Conservation (phyloP, 306 rosid species). For the Coriaria nepalensis region DNA sequence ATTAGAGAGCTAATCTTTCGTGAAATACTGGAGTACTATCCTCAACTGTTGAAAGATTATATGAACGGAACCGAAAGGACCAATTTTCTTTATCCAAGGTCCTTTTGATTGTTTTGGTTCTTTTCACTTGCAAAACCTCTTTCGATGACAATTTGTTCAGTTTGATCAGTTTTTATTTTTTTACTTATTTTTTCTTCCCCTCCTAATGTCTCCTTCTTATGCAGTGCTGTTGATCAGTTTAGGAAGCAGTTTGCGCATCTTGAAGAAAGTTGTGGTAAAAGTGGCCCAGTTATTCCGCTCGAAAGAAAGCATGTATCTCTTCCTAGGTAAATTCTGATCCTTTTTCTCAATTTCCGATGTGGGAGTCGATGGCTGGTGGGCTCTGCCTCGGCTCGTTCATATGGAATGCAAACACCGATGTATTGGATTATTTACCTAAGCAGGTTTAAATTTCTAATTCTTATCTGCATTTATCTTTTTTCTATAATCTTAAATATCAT, state of each 20-base stretch:
- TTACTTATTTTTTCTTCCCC: no score
- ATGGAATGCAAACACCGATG: no score
- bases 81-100: conserved; percentile 91
- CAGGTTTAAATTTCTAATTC: no score
- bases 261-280: conserved; percentile 67
- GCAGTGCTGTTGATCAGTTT: conserved; percentile 84
- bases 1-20: conserved; percentile 74
- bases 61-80: conserved; percentile 72
- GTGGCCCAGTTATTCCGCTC: conserved; percentile 49
- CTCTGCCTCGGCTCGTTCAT: no score
- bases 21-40: conserved; percentile 89
- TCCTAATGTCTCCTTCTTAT: conserved; percentile 19
- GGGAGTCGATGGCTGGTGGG: no score
- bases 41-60: conserved; percentile 81
- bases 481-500: background rate
- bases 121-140: background rate
- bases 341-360: no score
- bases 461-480: no score
- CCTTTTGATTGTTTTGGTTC: conserved; percentile 8
- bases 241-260: conserved; percentile 72
- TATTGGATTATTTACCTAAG: no score
- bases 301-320: conserved; percentile 79
- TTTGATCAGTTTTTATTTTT: background rate
- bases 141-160: background rate
- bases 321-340: conserved; percentile 53